These are phyloP conservation scores for Astrephomene gubernaculifera DNA, from an alignment of 139 green algal species.

Conservation along the genomic window DNA sequence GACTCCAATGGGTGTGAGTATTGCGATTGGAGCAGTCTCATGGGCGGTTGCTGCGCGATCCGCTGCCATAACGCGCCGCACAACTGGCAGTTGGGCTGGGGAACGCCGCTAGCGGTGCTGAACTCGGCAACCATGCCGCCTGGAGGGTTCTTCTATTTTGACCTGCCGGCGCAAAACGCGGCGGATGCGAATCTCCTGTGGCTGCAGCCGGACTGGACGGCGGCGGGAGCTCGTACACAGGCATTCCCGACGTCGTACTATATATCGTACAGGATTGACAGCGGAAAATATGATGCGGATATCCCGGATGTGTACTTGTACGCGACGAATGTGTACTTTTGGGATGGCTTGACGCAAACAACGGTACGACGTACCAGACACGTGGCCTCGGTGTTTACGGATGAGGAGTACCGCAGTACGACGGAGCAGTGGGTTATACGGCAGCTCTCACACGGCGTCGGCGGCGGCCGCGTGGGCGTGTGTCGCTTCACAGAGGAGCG, in stretches of 20 bases:
- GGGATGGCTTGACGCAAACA: slow-evolving; percentile 35
- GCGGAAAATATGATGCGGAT: slow-evolving; percentile 40
- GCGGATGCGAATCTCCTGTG: slow-evolving; percentile 19
- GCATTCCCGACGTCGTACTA: slow-evolving; percentile 29
- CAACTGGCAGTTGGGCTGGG: slow-evolving; percentile 65
- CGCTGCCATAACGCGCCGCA: slow-evolving; percentile 55
- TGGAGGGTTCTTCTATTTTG: slow-evolving; percentile 18
- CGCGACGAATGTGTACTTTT: slow-evolving; percentile 47
- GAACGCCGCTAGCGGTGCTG: slow-evolving; percentile 33
- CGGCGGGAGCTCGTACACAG: neutral
- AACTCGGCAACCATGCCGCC: slow-evolving; percentile 7
- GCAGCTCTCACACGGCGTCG: slow-evolving; percentile 26
- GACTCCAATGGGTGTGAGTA: slow-evolving; percentile 43
- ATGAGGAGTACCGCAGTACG: slow-evolving; percentile 2
- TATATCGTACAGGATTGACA: slow-evolving; percentile 45
- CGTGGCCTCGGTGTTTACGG: slow-evolving; percentile 29
- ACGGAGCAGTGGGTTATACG: slow-evolving; percentile 8
- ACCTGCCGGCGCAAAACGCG: slow-evolving; percentile 34
- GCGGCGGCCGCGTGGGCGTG: slow-evolving; percentile 11
- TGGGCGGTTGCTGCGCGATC: slow-evolving; percentile 59
- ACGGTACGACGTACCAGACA: neutral
- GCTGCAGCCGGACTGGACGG: slow-evolving; percentile 43
- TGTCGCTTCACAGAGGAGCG: slow-evolving; percentile 27
- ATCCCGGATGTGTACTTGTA: slow-evolving; percentile 46
- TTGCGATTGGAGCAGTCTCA: slow-evolving; percentile 48